Base-by-base conservation (phyloP, 306 rosid genomes). In the Carpinus viminea region DNA sequence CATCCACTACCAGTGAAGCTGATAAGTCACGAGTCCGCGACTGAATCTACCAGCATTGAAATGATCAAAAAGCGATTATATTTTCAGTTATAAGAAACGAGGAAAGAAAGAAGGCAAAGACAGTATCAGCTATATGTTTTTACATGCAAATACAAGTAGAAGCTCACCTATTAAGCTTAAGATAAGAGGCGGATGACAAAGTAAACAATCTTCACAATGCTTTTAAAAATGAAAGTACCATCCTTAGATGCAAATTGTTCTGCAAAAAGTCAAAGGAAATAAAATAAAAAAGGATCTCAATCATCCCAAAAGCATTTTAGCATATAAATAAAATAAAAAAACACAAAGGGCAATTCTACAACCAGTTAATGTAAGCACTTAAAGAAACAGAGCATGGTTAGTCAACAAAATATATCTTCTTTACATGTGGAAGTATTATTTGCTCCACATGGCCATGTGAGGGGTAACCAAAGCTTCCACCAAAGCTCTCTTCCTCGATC, bases 1-100 rank as follows among this genome's bases (percentile, higher is more conserved):
- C 82, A 82, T 88, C 86, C 38, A 21, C 79, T 26, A 59, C 72
- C 78, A 77, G 85, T 31, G 56, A 82, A 60, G 78, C 45, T 34
- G 88, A 79, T 28, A 50, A 3, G 61, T 76, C 77, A 59, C 71
- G 68, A 69, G 74, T 74, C 84, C 79, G 85, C 56, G 60, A 53
- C 72, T 52, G 81, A 83, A 80, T 78, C 7, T 4, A 18, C 51
- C 70, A 66, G 18, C 43, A 36, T 21, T 10, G 24, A 24, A 57
- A 20, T 10, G 10, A 9, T 21, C 1, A 21, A 10, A 21, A 57
- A 57, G 31, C 31, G 8, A 57, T 57, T 21, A 57, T 57, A 57
- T 57, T 24, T 57, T 57, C 36, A 3, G 13, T 57, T 43, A 70
- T 16, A 34, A 53, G 61, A 41, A 3, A 61, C 36, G 7, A 62